Evolutionary conservation across 768 basidiomycete species (phyloP).

Genomic region (Mycena latifolia): DNA sequence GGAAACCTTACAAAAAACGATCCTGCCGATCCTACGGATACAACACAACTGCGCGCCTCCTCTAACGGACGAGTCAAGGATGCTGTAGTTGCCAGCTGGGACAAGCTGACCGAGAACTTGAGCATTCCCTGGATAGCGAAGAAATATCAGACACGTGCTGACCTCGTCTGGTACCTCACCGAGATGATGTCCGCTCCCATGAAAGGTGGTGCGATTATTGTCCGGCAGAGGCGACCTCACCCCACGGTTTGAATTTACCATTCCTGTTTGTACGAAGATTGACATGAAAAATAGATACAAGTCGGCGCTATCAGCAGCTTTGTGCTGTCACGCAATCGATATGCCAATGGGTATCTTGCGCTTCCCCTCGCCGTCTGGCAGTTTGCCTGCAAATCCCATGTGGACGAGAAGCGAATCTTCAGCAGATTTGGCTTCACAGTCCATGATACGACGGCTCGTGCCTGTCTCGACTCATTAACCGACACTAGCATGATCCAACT

Average conservation of each 20-base stretch:
- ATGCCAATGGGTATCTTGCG: no score
- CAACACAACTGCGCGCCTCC: slow-evolving; percentile 16
- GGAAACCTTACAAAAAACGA: slow-evolving; percentile 22
- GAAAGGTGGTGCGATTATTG: slow-evolving; percentile 30
- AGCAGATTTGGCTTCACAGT: slow-evolving; percentile 39
- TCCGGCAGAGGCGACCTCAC: slow-evolving; percentile 38
- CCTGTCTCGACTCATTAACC: slow-evolving; percentile 37
- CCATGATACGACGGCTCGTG: slow-evolving; percentile 36
- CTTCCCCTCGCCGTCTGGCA: no score
- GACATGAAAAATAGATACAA: slow-evolving; percentile 27
- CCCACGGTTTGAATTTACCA: slow-evolving; percentile 30
- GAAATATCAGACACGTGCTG: slow-evolving; percentile 30
- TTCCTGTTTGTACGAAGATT: not conserved
- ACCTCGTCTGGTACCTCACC: slow-evolving; percentile 35
- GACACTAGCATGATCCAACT: slow-evolving; percentile 28
- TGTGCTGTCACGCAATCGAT: slow-evolving; percentile 33
- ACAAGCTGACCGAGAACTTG: slow-evolving; percentile 28
- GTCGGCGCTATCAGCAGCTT: slow-evolving; percentile 40
- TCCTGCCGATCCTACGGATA: slow-evolving; percentile 3
- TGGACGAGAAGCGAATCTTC: slow-evolving; percentile 40
- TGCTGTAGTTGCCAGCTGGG: slow-evolving; percentile 29
- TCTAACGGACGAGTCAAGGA: slow-evolving; percentile 6
- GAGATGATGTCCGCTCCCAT: slow-evolving; percentile 37
- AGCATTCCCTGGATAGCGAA: slow-evolving; percentile 31
- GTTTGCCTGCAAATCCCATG: slow-evolving; percentile 39